phyloP scores from a whole-genome alignment of 2,329 filamentous ascomycete species.

The Sclerotinia sclerotiorum region DNA sequence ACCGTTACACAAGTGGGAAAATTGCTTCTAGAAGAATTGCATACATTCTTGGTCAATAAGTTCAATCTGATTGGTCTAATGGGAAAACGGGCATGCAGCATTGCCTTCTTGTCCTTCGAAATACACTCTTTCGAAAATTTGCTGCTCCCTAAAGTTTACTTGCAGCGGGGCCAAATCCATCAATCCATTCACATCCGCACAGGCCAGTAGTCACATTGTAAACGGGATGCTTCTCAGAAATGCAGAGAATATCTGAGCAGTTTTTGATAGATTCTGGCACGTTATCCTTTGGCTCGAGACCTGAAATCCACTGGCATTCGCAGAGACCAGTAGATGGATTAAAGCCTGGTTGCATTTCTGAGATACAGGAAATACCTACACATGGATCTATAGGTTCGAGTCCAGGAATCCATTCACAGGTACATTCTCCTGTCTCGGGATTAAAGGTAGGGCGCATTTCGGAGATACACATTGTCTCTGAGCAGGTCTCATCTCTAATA shows the following conservation, averaged over 20 bases:
- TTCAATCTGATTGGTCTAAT: background rate
- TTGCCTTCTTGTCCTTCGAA: background rate
- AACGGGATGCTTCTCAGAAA: slow-evolving; percentile 24
- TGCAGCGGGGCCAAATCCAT: slow-evolving; percentile 19
- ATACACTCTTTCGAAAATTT: background rate
- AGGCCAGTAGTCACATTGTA: slow-evolving; percentile 18
- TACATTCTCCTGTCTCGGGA: slow-evolving; percentile 19
- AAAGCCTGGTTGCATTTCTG: slow-evolving; percentile 22
- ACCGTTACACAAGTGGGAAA: background rate
- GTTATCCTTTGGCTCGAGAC: slow-evolving; percentile 5
- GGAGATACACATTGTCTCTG: slow-evolving; percentile 27
- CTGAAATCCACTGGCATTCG: slow-evolving; percentile 24
- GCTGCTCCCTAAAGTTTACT: background rate
- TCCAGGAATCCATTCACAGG: slow-evolving; percentile 30
- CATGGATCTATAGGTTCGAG: slow-evolving; percentile 23
- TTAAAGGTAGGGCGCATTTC: slow-evolving; percentile 25
- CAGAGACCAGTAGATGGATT: slow-evolving; percentile 24
- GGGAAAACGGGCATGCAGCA: background rate
- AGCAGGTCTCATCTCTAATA: slow-evolving; percentile 21
- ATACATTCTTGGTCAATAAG: background rate
- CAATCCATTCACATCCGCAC: slow-evolving; percentile 26
- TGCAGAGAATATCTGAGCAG: slow-evolving; percentile 2
- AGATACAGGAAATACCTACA: slow-evolving; percentile 23
- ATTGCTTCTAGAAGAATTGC: background rate
- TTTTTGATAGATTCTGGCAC: background rate